These are phyloP conservation scores for Fusarium duplospermum DNA, from an alignment of 2,329 filamentous ascomycete genomes.

Conservation along the genomic window DNA sequence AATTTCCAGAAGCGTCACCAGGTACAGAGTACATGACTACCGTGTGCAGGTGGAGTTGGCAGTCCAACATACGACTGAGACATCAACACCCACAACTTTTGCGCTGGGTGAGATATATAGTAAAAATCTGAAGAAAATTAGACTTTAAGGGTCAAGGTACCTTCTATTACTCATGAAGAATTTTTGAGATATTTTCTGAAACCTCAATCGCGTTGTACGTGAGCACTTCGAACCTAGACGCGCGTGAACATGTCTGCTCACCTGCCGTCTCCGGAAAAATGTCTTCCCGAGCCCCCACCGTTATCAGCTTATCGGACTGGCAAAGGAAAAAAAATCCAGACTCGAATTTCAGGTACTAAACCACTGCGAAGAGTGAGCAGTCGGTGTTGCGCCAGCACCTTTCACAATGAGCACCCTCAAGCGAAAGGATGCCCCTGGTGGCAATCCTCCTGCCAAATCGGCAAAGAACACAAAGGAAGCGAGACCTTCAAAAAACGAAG, in stretches of 20 bases:
- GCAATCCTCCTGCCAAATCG: conserved; percentile 61
- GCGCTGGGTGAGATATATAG: neutral
- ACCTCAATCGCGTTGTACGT: neutral
- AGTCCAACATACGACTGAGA: neutral
- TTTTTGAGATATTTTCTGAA: neutral
- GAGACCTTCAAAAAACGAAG: conserved; percentile 61
- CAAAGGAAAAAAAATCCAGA: conserved; percentile 49
- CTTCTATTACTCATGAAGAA: neutral
- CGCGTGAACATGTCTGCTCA: neutral
- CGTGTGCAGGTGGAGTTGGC: neutral
- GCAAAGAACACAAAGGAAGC: conserved; percentile 59
- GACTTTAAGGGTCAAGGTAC: too few species aligned
- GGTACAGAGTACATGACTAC: neutral
- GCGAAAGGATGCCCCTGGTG: conserved; percentile 67
- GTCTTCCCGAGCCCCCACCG: conserved; percentile 6
- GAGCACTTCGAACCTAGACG: neutral
- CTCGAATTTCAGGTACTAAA: conserved; percentile 33
- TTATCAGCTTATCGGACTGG: conserved; percentile 32
- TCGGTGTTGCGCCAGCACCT: conserved; percentile 44
- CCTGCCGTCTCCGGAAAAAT: neutral
- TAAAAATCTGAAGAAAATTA: neutral
- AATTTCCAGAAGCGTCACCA: neutral
- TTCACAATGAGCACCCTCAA: conserved; percentile 67
- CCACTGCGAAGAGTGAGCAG: conserved; percentile 39
- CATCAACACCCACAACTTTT: neutral